Base-by-base conservation (phyloP, 2,329 filamentous ascomycete species). In the Colletotrichum theobromicola region DNA sequence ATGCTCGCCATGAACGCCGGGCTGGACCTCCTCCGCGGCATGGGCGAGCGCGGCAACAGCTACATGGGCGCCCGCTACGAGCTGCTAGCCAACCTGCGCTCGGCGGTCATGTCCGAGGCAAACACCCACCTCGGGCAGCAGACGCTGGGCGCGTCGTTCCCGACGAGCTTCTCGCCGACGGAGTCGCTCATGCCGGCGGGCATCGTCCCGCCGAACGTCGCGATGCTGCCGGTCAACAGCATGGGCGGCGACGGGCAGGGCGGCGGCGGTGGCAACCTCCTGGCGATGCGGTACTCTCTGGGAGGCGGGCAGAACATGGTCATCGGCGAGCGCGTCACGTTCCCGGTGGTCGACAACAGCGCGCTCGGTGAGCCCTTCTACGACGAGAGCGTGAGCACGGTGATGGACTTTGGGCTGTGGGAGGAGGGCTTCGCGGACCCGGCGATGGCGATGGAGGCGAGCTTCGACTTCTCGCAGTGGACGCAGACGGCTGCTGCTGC, bases 21-120 rank as follows among this genome's bases (percentile, higher is more conserved):
- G 16, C 79, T 91, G 9, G 82, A 82, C 9, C 82, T 90, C 32
- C 83, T 90, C 7, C 82, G 82, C 10, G 81, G 83, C 35, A 90
- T 90, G 87, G 87, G 87, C 15, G 85, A 89, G 61, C 84, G 86
- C 12, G 89, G 89, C 0, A 90, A 90, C 77, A 85, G 83, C 34
- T 86, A 90, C 68, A 85, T 90, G 55, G 82, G 81, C 13, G 80
- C 82, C 7, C 79, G 83, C 15, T 82, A 83, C 60, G 76, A 81
- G 64, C 78, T 83, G 16, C 80, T 85, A 2, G 77, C 79, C 30
- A 79, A 80, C 13, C 75, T 83, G 2, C 77, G 80, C 18, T 75
- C 79, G 8, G 78, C 78, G 2, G 77, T 80, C 37, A 75, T 80
- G 26, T 78, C 80, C 15, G 62, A 37, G 18, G 50, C 21, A 6